These are phyloP conservation scores for Glycine latifolia DNA, from an alignment of 306 rosid species.

Conservation along the genomic window DNA sequence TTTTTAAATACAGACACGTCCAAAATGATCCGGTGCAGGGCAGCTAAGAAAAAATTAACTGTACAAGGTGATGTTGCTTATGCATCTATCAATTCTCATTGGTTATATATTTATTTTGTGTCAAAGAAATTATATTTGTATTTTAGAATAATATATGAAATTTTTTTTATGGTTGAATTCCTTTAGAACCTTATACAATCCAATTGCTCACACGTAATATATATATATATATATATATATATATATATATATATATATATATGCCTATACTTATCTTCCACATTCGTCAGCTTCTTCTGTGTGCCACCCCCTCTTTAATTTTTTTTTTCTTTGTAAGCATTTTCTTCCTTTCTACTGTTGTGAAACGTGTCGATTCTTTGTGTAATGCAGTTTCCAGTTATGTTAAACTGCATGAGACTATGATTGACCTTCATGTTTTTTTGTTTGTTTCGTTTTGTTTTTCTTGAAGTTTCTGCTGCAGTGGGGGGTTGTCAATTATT, in stretches of 20 bases:
- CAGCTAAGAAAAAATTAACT: not conserved
- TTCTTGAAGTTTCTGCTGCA: constrained; percentile 37
- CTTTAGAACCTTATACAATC: constrained; percentile 22
- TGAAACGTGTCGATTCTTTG: constrained; percentile 51
- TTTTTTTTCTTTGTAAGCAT: constrained; percentile 54
- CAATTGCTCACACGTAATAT: not conserved
- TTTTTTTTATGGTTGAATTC: not conserved
- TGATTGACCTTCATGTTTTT: constrained; percentile 31
- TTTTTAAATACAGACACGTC: not conserved
- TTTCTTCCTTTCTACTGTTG: constrained; percentile 39
- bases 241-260: not conserved
- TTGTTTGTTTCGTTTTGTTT: not conserved
- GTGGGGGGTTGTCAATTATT: constrained; percentile 51
- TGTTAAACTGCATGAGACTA: constrained; percentile 56
- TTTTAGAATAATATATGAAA: not conserved
- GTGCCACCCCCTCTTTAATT: constrained; percentile 46
- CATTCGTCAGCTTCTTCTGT: constrained; percentile 62
- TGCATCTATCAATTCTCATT: not conserved
- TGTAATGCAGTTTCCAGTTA: constrained; percentile 40
- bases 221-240: constrained; percentile 39
- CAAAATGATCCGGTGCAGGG: not conserved
- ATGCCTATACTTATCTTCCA: constrained; percentile 56
- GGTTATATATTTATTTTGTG: not conserved
- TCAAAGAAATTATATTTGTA: not conserved
- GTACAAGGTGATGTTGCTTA: not conserved